These are phyloP conservation scores for Termitomyces sp. DNA, from an alignment of 768 basidiomycete genomes.

Conservation along the genomic window DNA sequence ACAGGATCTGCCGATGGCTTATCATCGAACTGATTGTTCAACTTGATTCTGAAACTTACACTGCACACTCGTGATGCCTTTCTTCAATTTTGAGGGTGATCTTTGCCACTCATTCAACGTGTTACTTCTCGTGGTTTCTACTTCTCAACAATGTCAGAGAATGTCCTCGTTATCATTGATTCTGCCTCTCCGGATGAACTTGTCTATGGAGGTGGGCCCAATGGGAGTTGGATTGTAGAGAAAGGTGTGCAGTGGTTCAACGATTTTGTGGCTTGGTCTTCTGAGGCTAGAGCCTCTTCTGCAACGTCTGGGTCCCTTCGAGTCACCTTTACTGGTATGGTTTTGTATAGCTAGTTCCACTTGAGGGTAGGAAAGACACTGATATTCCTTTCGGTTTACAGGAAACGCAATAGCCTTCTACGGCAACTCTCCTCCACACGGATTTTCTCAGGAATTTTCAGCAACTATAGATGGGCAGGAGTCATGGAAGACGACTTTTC, in stretches of 20 bases:
- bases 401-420: slow-evolving; percentile 1
- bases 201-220: not conserved
- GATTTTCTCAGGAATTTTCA: not conserved
- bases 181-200: not conserved
- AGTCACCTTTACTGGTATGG: slow-evolving; percentile 1
- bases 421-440: not conserved
- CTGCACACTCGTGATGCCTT: too few species aligned
- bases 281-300: not conserved
- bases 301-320: not conserved
- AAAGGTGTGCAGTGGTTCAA: not conserved
- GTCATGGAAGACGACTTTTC: not conserved
- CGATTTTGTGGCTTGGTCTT: not conserved
- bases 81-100: not conserved
- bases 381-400: not conserved
- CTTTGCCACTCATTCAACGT: not conserved
- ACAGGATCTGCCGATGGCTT: too few species aligned
- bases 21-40: too few species aligned
- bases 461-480: not conserved
- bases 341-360: not conserved
- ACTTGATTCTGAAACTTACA: too few species aligned
- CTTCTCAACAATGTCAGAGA: not conserved
- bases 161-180: not conserved
- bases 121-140: not conserved
- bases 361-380: not conserved
- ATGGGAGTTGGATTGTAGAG: not conserved